Percentiles rank a stretch among this genome's conserved stretches.
phyloP scores from a whole-genome alignment of 2,329 filamentous ascomycete genomes.

The Fonsecaea monophora region DNA sequence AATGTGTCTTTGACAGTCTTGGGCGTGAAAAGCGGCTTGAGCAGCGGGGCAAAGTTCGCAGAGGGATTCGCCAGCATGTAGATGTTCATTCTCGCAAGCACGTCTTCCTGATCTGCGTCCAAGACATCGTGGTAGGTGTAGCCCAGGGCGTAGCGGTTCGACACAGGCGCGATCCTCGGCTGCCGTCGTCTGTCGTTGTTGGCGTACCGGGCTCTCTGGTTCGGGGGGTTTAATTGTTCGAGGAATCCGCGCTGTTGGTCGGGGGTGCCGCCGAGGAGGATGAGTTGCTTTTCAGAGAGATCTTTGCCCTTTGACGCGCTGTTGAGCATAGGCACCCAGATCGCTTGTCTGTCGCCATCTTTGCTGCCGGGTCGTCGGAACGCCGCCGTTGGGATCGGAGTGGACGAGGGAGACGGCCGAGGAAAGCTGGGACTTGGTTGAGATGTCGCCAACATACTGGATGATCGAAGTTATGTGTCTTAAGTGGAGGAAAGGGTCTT shows the following conservation, averaged over 20 bases:
- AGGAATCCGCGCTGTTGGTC: constrained; percentile 86
- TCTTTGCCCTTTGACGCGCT: constrained; percentile 87
- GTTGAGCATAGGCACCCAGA: constrained; percentile 94
- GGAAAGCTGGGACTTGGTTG: constrained; percentile 25
- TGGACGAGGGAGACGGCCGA: constrained; percentile 16
- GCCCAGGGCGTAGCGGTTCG: constrained; percentile 89
- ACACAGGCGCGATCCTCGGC: constrained; percentile 74
- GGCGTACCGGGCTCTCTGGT: constrained; percentile 51
- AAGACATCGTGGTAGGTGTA: constrained; percentile 96
- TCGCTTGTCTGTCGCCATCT: constrained; percentile 76
- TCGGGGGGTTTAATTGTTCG: constrained; percentile 59
- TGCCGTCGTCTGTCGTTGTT: constrained; percentile 58
- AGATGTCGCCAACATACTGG: constrained; percentile 31
- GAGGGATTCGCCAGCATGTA: constrained; percentile 89
- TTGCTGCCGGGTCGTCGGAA: constrained; percentile 57
- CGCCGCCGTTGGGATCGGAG: constrained; percentile 40
- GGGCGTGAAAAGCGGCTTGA: constrained; percentile 83
- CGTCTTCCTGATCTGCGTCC: constrained; percentile 95
- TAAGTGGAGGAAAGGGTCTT: neutral
- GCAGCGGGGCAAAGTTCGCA: constrained; percentile 78
- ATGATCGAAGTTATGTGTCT: neutral
- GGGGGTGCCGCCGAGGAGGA: constrained; percentile 85
- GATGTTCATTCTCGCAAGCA: constrained; percentile 83
- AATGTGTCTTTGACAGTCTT: constrained; percentile 85
- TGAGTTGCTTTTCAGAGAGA: constrained; percentile 87